phyloP scores from a whole-genome alignment of 208 protist species.

The Hexamita inflata region DNA sequence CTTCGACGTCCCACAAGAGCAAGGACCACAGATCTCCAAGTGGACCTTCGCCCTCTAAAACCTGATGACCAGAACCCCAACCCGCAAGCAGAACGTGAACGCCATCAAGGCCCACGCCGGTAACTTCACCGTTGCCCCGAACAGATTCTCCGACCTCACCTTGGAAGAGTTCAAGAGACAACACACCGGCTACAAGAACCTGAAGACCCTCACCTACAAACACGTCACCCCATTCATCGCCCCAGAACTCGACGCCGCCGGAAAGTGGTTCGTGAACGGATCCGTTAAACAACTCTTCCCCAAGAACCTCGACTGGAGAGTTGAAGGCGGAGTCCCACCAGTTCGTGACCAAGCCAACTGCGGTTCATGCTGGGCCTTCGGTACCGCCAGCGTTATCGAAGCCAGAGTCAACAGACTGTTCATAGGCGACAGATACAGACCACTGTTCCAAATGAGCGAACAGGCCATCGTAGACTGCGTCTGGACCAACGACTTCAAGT shows the following conservation, averaged over 20 bases:
- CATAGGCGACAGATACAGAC: not conserved
- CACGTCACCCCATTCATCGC: no score
- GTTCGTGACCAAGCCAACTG: constrained; percentile 33
- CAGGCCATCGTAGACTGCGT: not conserved
- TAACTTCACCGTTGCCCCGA: constrained; percentile 5
- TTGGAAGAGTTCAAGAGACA: not conserved
- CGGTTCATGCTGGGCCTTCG: constrained; percentile 37
- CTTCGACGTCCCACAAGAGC: no score
- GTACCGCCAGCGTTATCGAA: constrained; percentile 27
- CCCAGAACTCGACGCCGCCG: no score
- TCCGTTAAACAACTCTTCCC: no score
- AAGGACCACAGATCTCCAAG: no score
- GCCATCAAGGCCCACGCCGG: no score
- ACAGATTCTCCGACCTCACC: not conserved
- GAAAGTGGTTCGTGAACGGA: no score
- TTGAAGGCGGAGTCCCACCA: not conserved
- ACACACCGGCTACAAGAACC: not conserved
- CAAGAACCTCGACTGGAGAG: constrained; percentile 8
- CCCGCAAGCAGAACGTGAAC: no score
- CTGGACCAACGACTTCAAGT: not conserved
- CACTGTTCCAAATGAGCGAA: not conserved
- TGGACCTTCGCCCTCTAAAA: no score
- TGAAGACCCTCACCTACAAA: no score
- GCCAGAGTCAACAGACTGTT: not conserved
- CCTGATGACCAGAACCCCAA: no score